Conservation (phyloP, 2,329 filamentous ascomycete species). For the Furcasterigmium furcatum region DNA sequence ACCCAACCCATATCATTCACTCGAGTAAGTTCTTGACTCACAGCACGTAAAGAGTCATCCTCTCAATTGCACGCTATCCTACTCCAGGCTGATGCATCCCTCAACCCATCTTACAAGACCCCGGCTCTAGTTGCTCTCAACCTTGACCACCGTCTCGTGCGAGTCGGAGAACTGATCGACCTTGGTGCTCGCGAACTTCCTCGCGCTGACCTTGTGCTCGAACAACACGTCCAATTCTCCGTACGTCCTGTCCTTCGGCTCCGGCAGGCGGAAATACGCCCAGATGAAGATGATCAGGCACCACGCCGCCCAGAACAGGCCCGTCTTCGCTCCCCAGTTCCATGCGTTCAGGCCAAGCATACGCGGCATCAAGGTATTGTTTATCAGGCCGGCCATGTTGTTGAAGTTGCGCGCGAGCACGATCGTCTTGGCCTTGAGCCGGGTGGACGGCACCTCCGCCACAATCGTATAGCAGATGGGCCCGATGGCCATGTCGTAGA, state of each 20-base stretch:
- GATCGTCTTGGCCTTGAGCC: conserved; percentile 43
- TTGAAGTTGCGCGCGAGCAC: conserved; percentile 41
- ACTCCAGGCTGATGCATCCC: too few relatives aligned
- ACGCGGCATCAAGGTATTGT: conserved; percentile 41
- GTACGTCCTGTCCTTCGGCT: conserved; percentile 50
- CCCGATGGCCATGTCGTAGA: conserved; percentile 43
- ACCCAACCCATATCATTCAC: too few relatives aligned
- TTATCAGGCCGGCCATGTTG: conserved; percentile 44
- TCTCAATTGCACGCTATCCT: too few relatives aligned
- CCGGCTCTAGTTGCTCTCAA: background rate
- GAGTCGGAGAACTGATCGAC: conserved; percentile 9
- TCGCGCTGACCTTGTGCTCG: conserved; percentile 35
- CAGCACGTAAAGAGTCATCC: too few relatives aligned
- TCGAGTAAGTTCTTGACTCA: too few relatives aligned
- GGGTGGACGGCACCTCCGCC: conserved; percentile 40
- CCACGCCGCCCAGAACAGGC: conserved; percentile 40
- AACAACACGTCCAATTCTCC: conserved; percentile 56
- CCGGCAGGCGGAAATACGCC: conserved; percentile 50
- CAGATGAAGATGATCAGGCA: conserved; percentile 43
- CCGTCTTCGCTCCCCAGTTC: conserved; percentile 45
- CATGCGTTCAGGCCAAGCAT: conserved; percentile 44
- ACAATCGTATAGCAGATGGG: conserved; percentile 40
- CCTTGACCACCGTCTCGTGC: background rate
- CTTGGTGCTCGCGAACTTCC: conserved; percentile 32
- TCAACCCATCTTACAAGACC: too few relatives aligned